Conservation (phyloP, 768 basidiomycete species). For the Russula ochroleuca region DNA sequence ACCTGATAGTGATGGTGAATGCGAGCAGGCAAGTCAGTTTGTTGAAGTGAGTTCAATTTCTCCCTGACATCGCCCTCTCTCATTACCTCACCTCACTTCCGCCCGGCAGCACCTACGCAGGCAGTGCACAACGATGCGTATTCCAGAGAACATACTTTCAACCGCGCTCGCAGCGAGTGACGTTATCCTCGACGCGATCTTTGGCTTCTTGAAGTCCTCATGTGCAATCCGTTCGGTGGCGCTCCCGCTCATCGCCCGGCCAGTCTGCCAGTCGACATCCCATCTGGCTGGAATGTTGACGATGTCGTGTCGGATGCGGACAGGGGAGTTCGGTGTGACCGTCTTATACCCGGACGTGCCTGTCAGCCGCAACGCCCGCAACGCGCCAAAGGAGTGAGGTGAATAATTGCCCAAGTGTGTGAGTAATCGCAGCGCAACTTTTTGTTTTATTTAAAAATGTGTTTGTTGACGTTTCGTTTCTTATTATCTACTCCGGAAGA, state of each 20-base stretch:
- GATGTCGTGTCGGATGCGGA: neutral
- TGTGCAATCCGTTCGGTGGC: conserved; percentile 86
- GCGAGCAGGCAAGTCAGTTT: too few species aligned
- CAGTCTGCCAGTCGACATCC: conserved; percentile 72
- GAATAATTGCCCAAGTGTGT: too few species aligned
- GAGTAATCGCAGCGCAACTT: too few species aligned
- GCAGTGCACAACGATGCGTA: conserved; percentile 87
- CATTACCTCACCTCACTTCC: too few species aligned
- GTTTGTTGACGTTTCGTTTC: too few species aligned
- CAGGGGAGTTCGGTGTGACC: too few species aligned
- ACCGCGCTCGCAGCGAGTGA: conserved; percentile 57
- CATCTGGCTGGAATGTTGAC: conserved; percentile 87
- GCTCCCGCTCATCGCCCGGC: conserved; percentile 60
- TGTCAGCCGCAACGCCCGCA: conserved; percentile 84
- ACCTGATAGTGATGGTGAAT: too few species aligned
- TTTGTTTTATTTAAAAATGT: too few species aligned
- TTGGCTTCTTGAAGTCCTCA: conserved; percentile 96
- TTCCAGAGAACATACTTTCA: conserved; percentile 49
- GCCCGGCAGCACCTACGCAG: conserved; percentile 60
- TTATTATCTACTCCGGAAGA: too few species aligned
- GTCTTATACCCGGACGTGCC: conserved; percentile 71
- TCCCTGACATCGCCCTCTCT: too few species aligned
- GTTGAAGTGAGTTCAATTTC: too few species aligned
- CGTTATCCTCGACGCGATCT: conserved; percentile 91
- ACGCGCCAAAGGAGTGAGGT: too few species aligned